Evolutionary conservation across 2,329 filamentous ascomycete genomes (phyloP), one percentile per base, ranked within the genome.

Genomic region (Trichophyton mentagrophytes): DNA sequence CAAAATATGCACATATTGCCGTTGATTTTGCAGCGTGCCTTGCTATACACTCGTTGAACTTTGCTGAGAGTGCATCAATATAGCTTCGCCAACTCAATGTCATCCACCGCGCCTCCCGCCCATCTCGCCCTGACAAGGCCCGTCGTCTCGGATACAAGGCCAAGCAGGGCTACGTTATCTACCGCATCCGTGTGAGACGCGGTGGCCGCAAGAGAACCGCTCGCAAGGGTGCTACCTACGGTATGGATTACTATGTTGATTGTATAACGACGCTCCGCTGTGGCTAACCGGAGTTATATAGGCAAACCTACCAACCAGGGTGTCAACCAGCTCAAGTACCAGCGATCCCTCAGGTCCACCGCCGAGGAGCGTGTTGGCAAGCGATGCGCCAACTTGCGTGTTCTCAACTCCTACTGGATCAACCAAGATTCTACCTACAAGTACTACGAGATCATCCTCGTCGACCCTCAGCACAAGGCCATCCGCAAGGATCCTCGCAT

Each of bases 401-500:
- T 99, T 76, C 88, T 99, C 76, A 99, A 99, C 89, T 97, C 92
- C 67, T 99, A 99, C 91, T 99, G 95, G 95, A 90, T 99, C 85
- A 99, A 99, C 89, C 90, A 97, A 85, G 93, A 99, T 84, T 96
- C 91, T 65, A 99, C 93, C 81, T 99, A 97, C 89, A 99, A 99
- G 86, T 99, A 99, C 89, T 99, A 85, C 84, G 93, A 99, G 83
- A 87, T 97, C 80, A 97, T 99, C 83, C 89, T 96, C 76, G 92
- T 99, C 77, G 93, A 99, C 83, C 93, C 93, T 78, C 89, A 95
- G 84, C 93, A 99, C 89, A 97, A 97, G 86, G 93, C 93, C 76
- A 99, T 99, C 85, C 93, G 93, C 80, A 89, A 88, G 76, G 93
- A 99, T 79, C 83, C 93, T 74, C 91, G 93, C 81, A 97, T 99